Evolutionary conservation across 495 filamentous ascomycete species (phyloP).

Genomic region (Penicillium ochrochloron): DNA sequence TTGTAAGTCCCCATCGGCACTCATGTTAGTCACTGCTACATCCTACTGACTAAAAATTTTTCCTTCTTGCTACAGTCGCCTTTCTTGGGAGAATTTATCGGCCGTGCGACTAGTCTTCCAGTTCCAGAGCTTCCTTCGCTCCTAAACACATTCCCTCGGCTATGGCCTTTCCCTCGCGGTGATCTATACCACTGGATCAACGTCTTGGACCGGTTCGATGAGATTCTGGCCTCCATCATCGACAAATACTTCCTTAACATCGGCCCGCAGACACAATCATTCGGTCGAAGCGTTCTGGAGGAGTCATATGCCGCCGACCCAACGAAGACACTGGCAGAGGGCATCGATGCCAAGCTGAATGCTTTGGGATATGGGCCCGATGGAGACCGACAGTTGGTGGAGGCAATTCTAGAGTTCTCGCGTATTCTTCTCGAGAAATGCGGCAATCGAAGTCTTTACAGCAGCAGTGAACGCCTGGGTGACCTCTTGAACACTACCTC

Average conservation of each 20-base stretch:
- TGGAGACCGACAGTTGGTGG: conserved; percentile 79
- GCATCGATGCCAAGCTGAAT: conserved; percentile 58
- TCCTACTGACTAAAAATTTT: conserved; percentile 32
- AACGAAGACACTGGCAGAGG: conserved; percentile 43
- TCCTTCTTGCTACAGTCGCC: conserved; percentile 68
- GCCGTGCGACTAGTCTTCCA: conserved; percentile 66
- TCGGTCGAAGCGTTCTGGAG: conserved; percentile 65
- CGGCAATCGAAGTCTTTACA: conserved; percentile 95
- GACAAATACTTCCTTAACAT: conserved; percentile 79
- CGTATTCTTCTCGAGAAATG: conserved; percentile 88
- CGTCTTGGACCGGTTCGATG: conserved; percentile 91
- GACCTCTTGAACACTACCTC: conserved; percentile 87
- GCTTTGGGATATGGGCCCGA: conserved; percentile 67
- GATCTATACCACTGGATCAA: conserved; percentile 99
- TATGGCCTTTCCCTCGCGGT: conserved; percentile 96
- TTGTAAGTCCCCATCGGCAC: conserved; percentile 63
- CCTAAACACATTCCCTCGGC: conserved; percentile 77
- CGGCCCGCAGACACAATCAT: conserved; percentile 79
- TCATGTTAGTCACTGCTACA: conserved; percentile 7
- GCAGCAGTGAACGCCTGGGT: conserved; percentile 85
- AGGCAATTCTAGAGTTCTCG: conserved; percentile 82
- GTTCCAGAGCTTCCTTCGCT: conserved; percentile 76
- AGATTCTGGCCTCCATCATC: conserved; percentile 79
- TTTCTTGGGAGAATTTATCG: conserved; percentile 78
- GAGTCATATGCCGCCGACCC: conserved; percentile 53